phyloP scores from a whole-genome alignment of 495 filamentous ascomycete genomes.

The Cairneyella variabilis region DNA sequence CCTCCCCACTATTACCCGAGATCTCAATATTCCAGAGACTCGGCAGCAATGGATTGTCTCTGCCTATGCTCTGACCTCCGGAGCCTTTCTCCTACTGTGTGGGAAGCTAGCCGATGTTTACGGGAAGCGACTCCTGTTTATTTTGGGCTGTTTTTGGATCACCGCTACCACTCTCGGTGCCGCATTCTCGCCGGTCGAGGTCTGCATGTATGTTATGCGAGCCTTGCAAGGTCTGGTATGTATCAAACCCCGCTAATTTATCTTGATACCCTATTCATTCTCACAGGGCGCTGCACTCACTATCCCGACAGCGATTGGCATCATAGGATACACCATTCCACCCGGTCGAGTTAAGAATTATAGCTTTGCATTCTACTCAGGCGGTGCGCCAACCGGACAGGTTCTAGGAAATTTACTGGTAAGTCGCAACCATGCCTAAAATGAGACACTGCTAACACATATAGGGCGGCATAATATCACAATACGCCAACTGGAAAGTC shows the following conservation, averaged over 20 bases:
- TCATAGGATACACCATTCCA: slow-evolving; percentile 56
- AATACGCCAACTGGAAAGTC: slow-evolving; percentile 57
- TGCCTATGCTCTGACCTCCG: slow-evolving; percentile 59
- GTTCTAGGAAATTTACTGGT: slow-evolving; percentile 23
- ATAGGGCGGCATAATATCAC: slow-evolving; percentile 43
- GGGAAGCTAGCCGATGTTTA: slow-evolving; percentile 72
- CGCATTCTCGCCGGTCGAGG: slow-evolving; percentile 62
- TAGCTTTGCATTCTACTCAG: slow-evolving; percentile 40
- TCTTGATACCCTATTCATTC: slow-evolving; percentile 33
- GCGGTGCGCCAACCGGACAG: slow-evolving; percentile 20
- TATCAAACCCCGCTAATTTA: slow-evolving; percentile 12
- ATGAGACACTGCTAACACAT: background rate
- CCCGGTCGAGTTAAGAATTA: slow-evolving; percentile 62
- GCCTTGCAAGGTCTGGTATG: slow-evolving; percentile 68
- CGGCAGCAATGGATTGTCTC: slow-evolving; percentile 62
- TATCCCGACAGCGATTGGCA: slow-evolving; percentile 62
- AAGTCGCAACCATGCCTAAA: background rate
- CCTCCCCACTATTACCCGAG: slow-evolving; percentile 51
- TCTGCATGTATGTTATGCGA: slow-evolving; percentile 64
- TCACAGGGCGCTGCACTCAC: slow-evolving; percentile 62
- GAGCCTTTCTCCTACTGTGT: slow-evolving; percentile 69
- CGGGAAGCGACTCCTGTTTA: slow-evolving; percentile 66
- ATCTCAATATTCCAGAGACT: slow-evolving; percentile 49
- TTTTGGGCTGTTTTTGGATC: slow-evolving; percentile 61
- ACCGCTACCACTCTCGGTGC: slow-evolving; percentile 58